These are phyloP conservation scores for Populus deltoides DNA, from an alignment of 345 rosid genomes.

Conservation along the genomic window DNA sequence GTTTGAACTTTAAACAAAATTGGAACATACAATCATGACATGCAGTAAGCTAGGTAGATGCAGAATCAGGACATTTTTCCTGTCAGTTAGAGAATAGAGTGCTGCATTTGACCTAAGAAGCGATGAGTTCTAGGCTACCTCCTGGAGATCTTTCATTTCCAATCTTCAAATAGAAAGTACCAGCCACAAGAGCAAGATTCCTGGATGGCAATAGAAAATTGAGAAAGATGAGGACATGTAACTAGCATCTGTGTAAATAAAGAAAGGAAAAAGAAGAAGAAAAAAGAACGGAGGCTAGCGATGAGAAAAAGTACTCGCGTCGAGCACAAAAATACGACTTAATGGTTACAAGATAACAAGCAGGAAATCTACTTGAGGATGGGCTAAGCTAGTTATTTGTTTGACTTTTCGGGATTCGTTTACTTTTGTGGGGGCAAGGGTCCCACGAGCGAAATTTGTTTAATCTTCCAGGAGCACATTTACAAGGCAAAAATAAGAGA, in stretches of 20 bases:
- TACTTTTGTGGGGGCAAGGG: neutral
- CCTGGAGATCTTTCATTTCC: neutral
- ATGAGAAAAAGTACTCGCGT: neutral
- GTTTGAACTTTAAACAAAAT: neutral
- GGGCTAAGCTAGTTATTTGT: no score
- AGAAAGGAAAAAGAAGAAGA: neutral
- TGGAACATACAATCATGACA: neutral
- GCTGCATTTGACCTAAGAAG: neutral
- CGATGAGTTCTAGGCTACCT: neutral
- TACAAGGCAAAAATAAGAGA: neutral
- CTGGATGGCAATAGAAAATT: conserved; percentile 6
- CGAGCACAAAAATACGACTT: no score
- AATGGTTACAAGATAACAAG: no score
- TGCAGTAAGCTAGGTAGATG: neutral
- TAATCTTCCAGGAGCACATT: neutral
- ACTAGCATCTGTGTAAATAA: neutral
- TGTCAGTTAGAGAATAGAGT: neutral
- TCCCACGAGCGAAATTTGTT: neutral
- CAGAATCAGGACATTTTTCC: neutral
- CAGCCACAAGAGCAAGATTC: conserved; percentile 26
- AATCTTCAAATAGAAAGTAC: conserved; percentile 17
- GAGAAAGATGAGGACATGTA: neutral
- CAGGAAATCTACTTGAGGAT: no score
- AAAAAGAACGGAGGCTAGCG: neutral
- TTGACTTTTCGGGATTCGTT: neutral